A percentile compares a stretch with the other conserved stretches of the same genome.
These are phyloP conservation scores for Candida krabiensis DNA, from an alignment of 805 yeast genomes.

Conservation along the genomic window DNA sequence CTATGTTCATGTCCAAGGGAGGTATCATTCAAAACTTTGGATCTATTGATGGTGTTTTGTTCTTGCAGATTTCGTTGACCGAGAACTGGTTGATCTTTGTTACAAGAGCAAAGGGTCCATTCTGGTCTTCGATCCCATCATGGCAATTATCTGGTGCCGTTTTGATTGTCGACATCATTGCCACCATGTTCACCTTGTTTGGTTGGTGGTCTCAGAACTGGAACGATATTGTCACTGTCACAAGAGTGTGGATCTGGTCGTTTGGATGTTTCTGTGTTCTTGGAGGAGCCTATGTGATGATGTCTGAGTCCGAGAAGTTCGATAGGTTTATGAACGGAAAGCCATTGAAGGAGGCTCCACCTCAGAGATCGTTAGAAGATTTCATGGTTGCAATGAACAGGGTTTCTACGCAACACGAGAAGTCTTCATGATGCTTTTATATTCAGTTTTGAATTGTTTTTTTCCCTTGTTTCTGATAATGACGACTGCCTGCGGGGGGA, in stretches of 20 bases:
- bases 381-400: constrained; percentile 85
- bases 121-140: constrained; percentile 96
- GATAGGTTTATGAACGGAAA: constrained; percentile 86
- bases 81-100: constrained; percentile 97
- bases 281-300: constrained; percentile 95
- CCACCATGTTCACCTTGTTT: constrained; percentile 88
- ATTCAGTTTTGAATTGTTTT: no score
- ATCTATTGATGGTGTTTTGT: constrained; percentile 87
- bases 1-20: constrained; percentile 87
- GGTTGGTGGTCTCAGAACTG: constrained; percentile 99
- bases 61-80: constrained; percentile 91
- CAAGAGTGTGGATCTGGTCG: constrained; percentile 93
- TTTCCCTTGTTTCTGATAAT: no score
- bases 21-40: constrained; percentile 97
- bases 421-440: constrained; percentile 63
- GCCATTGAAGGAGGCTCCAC: constrained; percentile 54
- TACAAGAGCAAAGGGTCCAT: constrained; percentile 96
- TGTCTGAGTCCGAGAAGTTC: constrained; percentile 78
- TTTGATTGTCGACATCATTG: constrained; percentile 82
- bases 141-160: constrained; percentile 98
- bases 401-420: constrained; percentile 88
- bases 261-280: constrained; percentile 95
- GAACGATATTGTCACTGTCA: constrained; percentile 94
- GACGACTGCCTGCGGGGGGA: no score
- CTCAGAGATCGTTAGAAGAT: constrained; percentile 76